Evolutionary conservation across 768 basidiomycete species (phyloP).

Genomic region (Asterophora lycoperdoides): DNA sequence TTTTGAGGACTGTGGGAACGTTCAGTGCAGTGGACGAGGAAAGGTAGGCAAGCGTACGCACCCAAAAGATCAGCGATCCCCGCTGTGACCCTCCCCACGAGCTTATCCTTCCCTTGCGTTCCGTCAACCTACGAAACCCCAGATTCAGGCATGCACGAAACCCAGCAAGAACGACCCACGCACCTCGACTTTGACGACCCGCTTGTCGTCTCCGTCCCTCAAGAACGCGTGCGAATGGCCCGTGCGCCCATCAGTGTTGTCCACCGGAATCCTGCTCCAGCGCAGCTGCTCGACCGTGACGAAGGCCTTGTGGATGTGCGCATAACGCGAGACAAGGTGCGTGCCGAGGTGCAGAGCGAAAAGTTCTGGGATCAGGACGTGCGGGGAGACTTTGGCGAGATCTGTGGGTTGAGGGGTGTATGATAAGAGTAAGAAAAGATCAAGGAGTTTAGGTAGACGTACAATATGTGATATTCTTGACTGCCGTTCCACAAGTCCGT

Average conservation of each 20-base stretch:
- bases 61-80: conserved; percentile 82
- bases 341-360: conserved; percentile 87
- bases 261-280: conserved; percentile 74
- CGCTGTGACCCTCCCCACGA: conserved; percentile 57
- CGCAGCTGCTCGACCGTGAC: conserved; percentile 74
- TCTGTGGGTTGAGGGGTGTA: conserved; percentile 34
- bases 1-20: conserved; percentile 73
- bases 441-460: conserved; percentile 10
- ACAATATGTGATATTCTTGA: conserved; percentile 70
- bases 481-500: conserved; percentile 28
- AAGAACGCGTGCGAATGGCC: conserved; percentile 78
- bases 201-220: conserved; percentile 89
- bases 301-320: conserved; percentile 67
- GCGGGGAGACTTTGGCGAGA: conserved; percentile 84
- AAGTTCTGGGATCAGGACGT: conserved; percentile 76
- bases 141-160: too few relatives aligned
- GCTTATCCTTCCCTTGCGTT: conserved; percentile 49
- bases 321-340: conserved; percentile 77
- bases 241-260: conserved; percentile 28
- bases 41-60: conserved; percentile 28
- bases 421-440: too few relatives aligned
- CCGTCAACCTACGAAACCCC: neutral
- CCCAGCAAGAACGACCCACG: too few relatives aligned
- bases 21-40: neutral
- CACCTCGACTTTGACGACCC: conserved; percentile 57